Evolutionary conservation across 495 filamentous ascomycete genomes (phyloP).

Genomic region (Hypoxylon intermedium): DNA sequence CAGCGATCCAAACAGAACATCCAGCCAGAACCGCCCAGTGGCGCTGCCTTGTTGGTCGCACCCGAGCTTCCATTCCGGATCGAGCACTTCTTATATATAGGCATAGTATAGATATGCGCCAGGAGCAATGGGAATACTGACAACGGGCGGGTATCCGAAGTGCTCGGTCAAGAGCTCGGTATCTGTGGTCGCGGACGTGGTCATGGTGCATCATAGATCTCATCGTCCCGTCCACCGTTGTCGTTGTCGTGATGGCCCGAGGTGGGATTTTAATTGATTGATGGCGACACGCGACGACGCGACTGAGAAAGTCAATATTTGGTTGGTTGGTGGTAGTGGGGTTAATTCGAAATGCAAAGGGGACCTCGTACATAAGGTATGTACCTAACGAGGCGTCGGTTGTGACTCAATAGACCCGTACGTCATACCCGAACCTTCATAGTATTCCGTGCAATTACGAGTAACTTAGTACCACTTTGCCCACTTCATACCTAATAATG

Average conservation of each 20-base stretch:
- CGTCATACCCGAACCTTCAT: constrained; percentile 9
- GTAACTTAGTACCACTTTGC: background rate
- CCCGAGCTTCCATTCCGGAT: too few relatives aligned
- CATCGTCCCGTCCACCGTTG: constrained; percentile 10
- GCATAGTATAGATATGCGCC: background rate
- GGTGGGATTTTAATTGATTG: constrained; percentile 4
- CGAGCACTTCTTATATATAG: too few relatives aligned
- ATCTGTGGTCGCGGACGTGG: constrained; percentile 54
- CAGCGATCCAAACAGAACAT: too few relatives aligned
- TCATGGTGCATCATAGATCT: constrained; percentile 50
- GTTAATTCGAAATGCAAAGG: background rate
- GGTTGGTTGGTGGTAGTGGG: constrained; percentile 23
- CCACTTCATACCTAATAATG: too few relatives aligned
- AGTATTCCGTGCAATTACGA: background rate
- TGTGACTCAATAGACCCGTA: constrained; percentile 16
- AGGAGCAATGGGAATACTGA: constrained; percentile 52
- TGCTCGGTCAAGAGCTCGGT: constrained; percentile 92
- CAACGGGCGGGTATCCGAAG: constrained; percentile 90
- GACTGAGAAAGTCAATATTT: constrained; percentile 42
- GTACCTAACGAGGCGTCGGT: constrained; percentile 9
- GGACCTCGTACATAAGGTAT: background rate
- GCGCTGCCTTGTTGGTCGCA: too few relatives aligned
- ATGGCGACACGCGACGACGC: constrained; percentile 35
- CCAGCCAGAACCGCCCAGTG: too few relatives aligned
- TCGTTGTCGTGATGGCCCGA: constrained; percentile 7